A percentile compares a stretch with the other conserved stretches of the same genome.
Conservation (phyloP, 2,329 filamentous ascomycete genomes). For the Fusarium praegraminearum region DNA sequence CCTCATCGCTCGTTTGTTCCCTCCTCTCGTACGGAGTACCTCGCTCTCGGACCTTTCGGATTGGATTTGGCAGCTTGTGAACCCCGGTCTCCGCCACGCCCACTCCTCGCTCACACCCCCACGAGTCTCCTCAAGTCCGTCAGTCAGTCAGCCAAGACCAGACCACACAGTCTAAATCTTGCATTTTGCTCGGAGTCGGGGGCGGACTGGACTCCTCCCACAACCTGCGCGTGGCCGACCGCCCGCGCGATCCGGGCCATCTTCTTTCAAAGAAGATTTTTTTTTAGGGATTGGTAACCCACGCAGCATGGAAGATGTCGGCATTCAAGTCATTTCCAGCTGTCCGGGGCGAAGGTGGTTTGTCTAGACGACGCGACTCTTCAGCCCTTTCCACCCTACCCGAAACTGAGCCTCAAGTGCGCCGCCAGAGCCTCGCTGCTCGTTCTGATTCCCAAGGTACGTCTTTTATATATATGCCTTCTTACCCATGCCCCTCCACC, state of each 20-base stretch:
- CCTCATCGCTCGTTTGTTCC: slow-evolving; percentile 26
- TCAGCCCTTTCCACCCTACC: slow-evolving; percentile 44
- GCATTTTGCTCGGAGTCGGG: slow-evolving; percentile 41
- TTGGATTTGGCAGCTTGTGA: slow-evolving; percentile 20
- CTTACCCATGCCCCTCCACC: slow-evolving; percentile 13
- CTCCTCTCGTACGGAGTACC: not conserved
- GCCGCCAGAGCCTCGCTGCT: slow-evolving; percentile 45
- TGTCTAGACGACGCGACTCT: slow-evolving; percentile 44
- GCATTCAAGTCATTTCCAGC: slow-evolving; percentile 47
- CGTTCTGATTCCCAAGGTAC: slow-evolving; percentile 51
- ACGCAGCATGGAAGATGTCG: slow-evolving; percentile 55
- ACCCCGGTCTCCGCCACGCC: slow-evolving; percentile 37
- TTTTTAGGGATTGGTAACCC: slow-evolving; percentile 41
- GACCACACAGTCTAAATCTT: slow-evolving; percentile 14
- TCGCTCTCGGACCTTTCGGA: slow-evolving; percentile 42
- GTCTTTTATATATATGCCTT: slow-evolving; percentile 17
- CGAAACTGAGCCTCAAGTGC: slow-evolving; percentile 38
- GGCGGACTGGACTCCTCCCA: slow-evolving; percentile 40
- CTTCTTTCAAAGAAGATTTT: slow-evolving; percentile 31
- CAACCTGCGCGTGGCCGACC: slow-evolving; percentile 45
- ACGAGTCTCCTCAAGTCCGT: slow-evolving; percentile 19
- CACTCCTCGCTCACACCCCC: slow-evolving; percentile 37
- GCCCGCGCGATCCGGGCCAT: slow-evolving; percentile 40
- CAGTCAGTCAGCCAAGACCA: slow-evolving; percentile 39
- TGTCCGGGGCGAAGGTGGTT: slow-evolving; percentile 46